Evolutionary conservation across 2,329 filamentous ascomycete species (phyloP).

Genomic region (Epichloe brachyelytri): DNA sequence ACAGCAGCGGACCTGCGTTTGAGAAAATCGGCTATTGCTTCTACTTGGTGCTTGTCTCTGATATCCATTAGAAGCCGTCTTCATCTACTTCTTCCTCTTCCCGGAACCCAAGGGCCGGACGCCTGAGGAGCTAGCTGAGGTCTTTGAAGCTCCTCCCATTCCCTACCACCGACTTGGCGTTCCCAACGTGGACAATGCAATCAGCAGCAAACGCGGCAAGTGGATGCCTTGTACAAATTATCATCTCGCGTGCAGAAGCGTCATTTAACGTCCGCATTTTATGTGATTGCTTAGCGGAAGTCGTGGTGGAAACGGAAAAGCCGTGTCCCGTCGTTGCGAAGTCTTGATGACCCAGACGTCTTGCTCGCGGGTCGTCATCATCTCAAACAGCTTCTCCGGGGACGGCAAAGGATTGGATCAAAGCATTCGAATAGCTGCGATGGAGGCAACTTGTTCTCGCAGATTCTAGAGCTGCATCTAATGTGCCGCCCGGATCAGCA

Average conservation of each 20-base stretch:
- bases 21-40: slow-evolving; percentile 30
- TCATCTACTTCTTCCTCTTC: slow-evolving; percentile 36
- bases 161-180: slow-evolving; percentile 30
- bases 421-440: slow-evolving; percentile 24
- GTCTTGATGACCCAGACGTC: slow-evolving; percentile 25
- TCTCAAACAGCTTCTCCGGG: slow-evolving; percentile 24
- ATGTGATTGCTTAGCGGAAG: slow-evolving; percentile 34
- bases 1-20: slow-evolving; percentile 30
- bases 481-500: not conserved
- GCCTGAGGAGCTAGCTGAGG: slow-evolving; percentile 13
- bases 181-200: slow-evolving; percentile 19
- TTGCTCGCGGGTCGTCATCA: slow-evolving; percentile 27
- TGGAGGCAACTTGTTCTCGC: not conserved
- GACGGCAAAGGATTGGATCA: slow-evolving; percentile 32
- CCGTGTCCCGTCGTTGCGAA: slow-evolving; percentile 23
- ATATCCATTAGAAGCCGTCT: slow-evolving; percentile 27
- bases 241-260: slow-evolving; percentile 37
- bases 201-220: slow-evolving; percentile 27
- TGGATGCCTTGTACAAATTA: slow-evolving; percentile 35
- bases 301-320: slow-evolving; percentile 16
- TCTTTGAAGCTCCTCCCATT: not conserved
- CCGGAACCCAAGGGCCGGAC: slow-evolving; percentile 35
- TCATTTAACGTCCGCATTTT: slow-evolving; percentile 39
- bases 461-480: not conserved
- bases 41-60: slow-evolving; percentile 32